A percentile compares a stretch with the other conserved stretches of the same genome.
Conservation (phyloP, 495 filamentous ascomycete species). For the Hyaloscypha bicolor region DNA sequence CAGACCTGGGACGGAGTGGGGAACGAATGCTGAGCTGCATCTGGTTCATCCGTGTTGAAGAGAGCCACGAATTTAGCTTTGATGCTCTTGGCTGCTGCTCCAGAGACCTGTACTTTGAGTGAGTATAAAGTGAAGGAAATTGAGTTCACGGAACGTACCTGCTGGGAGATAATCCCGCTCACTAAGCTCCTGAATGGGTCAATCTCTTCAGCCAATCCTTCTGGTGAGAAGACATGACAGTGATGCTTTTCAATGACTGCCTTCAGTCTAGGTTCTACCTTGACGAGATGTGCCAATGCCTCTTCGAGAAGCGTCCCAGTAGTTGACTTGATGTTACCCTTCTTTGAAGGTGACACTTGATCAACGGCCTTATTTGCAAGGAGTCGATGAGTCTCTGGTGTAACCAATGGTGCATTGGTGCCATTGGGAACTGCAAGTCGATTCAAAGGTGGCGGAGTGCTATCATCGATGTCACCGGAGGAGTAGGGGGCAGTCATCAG, state of each 20-base stretch:
- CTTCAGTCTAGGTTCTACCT: slow-evolving; percentile 72
- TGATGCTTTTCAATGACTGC: slow-evolving; percentile 72
- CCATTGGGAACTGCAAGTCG: slow-evolving; percentile 52
- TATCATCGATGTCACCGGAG: slow-evolving; percentile 22
- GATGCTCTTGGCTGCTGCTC: slow-evolving; percentile 86
- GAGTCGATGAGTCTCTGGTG: slow-evolving; percentile 73
- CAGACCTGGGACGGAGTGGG: slow-evolving; percentile 77
- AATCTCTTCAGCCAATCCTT: slow-evolving; percentile 78
- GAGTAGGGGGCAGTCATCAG: slow-evolving; percentile 26
- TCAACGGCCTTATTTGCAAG: slow-evolving; percentile 56
- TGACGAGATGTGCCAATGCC: slow-evolving; percentile 76
- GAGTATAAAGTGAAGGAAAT: neutral
- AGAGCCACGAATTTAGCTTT: slow-evolving; percentile 80
- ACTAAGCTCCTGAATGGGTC: slow-evolving; percentile 85
- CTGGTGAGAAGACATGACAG: slow-evolving; percentile 78
- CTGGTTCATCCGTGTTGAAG: slow-evolving; percentile 52
- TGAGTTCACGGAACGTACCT: slow-evolving; percentile 42
- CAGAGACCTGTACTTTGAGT: slow-evolving; percentile 59
- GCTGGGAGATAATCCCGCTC: slow-evolving; percentile 91
- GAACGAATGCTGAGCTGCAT: slow-evolving; percentile 50
- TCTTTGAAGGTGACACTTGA: slow-evolving; percentile 61
- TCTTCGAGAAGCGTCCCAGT: slow-evolving; percentile 75
- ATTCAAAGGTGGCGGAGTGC: slow-evolving; percentile 38
- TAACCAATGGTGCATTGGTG: slow-evolving; percentile 76
- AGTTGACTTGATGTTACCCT: slow-evolving; percentile 57